Conservation (phyloP, 768 basidiomycete species). For the Pulveroboletus ravenelii region DNA sequence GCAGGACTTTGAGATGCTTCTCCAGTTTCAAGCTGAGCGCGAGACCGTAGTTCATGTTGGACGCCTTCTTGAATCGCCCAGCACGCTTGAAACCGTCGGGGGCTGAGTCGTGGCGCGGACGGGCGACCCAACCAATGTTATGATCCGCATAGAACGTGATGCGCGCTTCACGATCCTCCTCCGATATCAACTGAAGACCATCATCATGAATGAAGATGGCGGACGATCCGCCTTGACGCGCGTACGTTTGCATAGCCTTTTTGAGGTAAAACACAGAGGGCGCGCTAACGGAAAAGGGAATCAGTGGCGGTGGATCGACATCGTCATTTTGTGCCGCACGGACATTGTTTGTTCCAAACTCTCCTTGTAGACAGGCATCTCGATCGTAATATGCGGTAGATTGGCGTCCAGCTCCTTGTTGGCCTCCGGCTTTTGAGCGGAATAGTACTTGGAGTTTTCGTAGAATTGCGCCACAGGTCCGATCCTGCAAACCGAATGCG, state of each 20-base stretch:
- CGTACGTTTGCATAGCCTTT: slow-evolving; percentile 59
- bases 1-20: slow-evolving; percentile 33
- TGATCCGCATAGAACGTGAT: slow-evolving; percentile 53
- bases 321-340: slow-evolving; percentile 37
- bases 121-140: slow-evolving; percentile 57
- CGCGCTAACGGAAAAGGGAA: slow-evolving; percentile 32
- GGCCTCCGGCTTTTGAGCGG: slow-evolving; percentile 56
- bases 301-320: neutral
- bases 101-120: slow-evolving; percentile 40
- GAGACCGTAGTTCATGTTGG: slow-evolving; percentile 82
- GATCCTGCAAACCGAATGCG: slow-evolving; percentile 37
- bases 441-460: slow-evolving; percentile 82
- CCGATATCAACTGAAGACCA: slow-evolving; percentile 48
- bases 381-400: slow-evolving; percentile 72
- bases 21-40: slow-evolving; percentile 36
- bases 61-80: slow-evolving; percentile 92
- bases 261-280: slow-evolving; percentile 68
- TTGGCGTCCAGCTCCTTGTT: slow-evolving; percentile 59
- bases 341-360: slow-evolving; percentile 79
- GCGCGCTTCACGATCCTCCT: slow-evolving; percentile 44
- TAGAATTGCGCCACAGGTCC: slow-evolving; percentile 85
- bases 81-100: slow-evolving; percentile 36
- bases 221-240: slow-evolving; percentile 57
- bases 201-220: slow-evolving; percentile 61
- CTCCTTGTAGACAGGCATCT: slow-evolving; percentile 89